A percentile compares a stretch with the other conserved stretches of the same genome.
Evolutionary conservation across 257 asterid species (phyloP).

Genomic region (Ilex aquifolium): DNA sequence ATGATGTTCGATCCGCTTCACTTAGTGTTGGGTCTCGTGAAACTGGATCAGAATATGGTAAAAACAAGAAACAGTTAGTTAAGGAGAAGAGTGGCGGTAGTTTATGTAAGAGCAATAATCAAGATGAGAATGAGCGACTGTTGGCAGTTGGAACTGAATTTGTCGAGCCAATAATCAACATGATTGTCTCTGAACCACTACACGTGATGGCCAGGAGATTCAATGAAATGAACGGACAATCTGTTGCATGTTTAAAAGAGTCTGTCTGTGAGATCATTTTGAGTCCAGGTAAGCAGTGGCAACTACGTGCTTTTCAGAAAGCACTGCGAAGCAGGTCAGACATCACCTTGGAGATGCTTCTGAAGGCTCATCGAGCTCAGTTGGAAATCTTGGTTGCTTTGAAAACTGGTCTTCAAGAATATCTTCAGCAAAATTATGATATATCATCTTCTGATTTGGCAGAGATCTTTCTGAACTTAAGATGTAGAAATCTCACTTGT

Average conservation of each 20-base stretch:
- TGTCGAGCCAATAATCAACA: conserved; percentile 69
- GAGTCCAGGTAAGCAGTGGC: conserved; percentile 64
- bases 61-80: conserved; percentile 36
- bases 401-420: conserved; percentile 75
- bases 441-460: conserved; percentile 61
- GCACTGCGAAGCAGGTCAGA: conserved; percentile 61
- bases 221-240: conserved; percentile 49
- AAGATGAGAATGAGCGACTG: conserved; percentile 48
- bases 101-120: conserved; percentile 32
- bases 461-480: conserved; percentile 68
- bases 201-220: conserved; percentile 53
- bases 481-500: conserved; percentile 74
- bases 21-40: conserved; percentile 56
- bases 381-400: conserved; percentile 84
- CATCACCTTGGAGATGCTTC: conserved; percentile 52
- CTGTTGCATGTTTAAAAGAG: conserved; percentile 55
- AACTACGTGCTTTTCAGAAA: conserved; percentile 72
- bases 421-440: conserved; percentile 44
- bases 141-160: conserved; percentile 54
- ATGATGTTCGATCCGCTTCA: conserved; percentile 28
- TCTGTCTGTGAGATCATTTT: conserved; percentile 58
- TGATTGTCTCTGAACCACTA: conserved; percentile 77
- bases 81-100: conserved; percentile 48
- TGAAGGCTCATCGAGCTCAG: conserved; percentile 53
- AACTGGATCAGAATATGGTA: conserved; percentile 46